These are phyloP conservation scores for Chenopodium quinoa DNA, from an alignment of 148 eudicot species.

Conservation along the genomic window DNA sequence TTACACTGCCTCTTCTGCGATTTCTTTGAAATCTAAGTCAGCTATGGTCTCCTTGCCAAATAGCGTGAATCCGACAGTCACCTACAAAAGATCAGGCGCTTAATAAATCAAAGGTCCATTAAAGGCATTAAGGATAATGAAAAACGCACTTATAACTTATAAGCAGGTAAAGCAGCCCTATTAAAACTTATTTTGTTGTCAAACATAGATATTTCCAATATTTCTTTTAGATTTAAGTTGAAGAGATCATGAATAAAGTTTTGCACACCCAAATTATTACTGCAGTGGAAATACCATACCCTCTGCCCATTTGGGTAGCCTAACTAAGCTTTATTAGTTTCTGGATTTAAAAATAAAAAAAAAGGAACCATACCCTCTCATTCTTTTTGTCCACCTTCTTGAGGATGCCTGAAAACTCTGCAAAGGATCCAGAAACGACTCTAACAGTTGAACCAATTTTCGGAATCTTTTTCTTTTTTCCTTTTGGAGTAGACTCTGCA, in stretches of 20 bases:
- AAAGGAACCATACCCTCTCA: constrained; percentile 44
- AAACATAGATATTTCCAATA: too few species aligned
- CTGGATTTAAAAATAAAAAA: too few species aligned
- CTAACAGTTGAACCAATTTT: constrained; percentile 62
- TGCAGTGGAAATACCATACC: constrained; percentile 38
- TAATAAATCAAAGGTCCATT: background rate
- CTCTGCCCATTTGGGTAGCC: constrained; percentile 2
- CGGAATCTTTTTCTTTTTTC: constrained; percentile 34
- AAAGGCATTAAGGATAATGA: background rate
- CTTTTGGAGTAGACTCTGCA: constrained; percentile 31
- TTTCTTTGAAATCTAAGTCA: constrained; percentile 56
- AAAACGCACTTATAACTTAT: background rate
- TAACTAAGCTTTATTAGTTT: too few species aligned
- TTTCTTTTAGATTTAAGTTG: too few species aligned
- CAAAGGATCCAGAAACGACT: constrained; percentile 83
- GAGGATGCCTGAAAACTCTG: constrained; percentile 76
- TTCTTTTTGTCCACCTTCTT: constrained; percentile 65
- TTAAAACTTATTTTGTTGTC: background rate
- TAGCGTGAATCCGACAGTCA: constrained; percentile 71
- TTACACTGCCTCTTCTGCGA: constrained; percentile 45
- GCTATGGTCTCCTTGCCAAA: constrained; percentile 92
- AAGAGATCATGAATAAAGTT: background rate
- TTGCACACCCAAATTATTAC: background rate
- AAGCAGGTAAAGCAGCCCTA: background rate
- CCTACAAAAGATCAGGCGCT: constrained; percentile 46